These are phyloP conservation scores for Rhypophila decipiens DNA, from an alignment of 495 filamentous ascomycete genomes.

Conservation along the genomic window DNA sequence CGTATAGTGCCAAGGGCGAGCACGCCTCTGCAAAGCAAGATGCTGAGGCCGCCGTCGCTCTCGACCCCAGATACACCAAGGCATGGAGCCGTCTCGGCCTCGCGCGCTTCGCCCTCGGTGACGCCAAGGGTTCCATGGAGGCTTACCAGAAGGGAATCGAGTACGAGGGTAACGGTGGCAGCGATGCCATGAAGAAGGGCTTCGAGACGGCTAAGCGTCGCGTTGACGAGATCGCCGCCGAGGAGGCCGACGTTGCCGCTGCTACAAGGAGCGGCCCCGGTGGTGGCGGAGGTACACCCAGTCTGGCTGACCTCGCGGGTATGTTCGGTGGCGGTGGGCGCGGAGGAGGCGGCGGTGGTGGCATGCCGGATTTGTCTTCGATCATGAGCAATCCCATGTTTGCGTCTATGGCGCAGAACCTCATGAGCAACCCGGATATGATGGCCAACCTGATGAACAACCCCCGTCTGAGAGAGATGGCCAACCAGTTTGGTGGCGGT, in stretches of 20 bases:
- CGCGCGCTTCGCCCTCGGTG: constrained; percentile 81
- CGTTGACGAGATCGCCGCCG: constrained; percentile 64
- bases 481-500: constrained; percentile 57
- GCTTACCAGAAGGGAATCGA: constrained; percentile 92
- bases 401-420: constrained; percentile 85
- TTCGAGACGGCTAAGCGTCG: constrained; percentile 83
- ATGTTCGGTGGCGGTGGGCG: constrained; percentile 59
- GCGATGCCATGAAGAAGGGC: constrained; percentile 86
- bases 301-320: constrained; percentile 50
- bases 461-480: constrained; percentile 79
- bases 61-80: constrained; percentile 92
- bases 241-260: constrained; percentile 27
- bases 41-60: constrained; percentile 77
- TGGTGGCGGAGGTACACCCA: constrained; percentile 29
- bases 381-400: constrained; percentile 99
- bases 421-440: constrained; percentile 93
- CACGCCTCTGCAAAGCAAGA: constrained; percentile 76
- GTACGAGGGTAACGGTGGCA: constrained; percentile 83
- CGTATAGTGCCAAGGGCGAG: constrained; percentile 72
- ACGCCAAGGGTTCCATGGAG: constrained; percentile 86
- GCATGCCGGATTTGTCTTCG: constrained; percentile 73
- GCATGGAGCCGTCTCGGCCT: constrained; percentile 90
- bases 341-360: constrained; percentile 52
- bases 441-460: constrained; percentile 90
- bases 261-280: constrained; percentile 33